Evolutionary conservation across 208 protist genomes (phyloP).

Genomic region (Crithidia sp.): DNA sequence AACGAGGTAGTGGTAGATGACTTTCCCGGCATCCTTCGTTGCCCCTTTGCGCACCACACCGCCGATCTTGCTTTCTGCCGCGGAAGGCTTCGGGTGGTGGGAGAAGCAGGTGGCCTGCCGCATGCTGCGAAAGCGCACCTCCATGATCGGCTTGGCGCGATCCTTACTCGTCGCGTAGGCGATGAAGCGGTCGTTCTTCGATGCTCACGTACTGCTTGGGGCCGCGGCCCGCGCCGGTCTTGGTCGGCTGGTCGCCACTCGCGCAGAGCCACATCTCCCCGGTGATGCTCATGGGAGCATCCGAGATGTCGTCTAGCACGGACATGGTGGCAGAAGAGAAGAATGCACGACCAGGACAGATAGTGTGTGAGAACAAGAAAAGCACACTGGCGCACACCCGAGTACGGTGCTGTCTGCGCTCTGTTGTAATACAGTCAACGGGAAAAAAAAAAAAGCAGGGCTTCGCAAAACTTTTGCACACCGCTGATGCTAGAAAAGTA

Average conservation of each 20-base stretch:
- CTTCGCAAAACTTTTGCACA: no score
- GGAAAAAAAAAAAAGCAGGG: no score
- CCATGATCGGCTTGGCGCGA: slow-evolving; percentile 57
- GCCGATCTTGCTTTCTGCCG: not conserved
- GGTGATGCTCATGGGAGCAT: slow-evolving; percentile 70
- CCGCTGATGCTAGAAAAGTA: no score
- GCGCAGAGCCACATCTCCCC: slow-evolving; percentile 84
- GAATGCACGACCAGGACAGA: no score
- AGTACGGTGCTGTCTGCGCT: no score
- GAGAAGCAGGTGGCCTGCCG: slow-evolving; percentile 76
- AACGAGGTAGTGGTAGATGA: slow-evolving; percentile 80
- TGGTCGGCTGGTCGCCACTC: slow-evolving; percentile 62
- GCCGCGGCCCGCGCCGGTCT: slow-evolving; percentile 70
- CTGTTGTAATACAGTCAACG: no score
- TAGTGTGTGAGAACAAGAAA: no score
- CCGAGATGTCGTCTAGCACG: slow-evolving; percentile 40
- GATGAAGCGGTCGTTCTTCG: slow-evolving; percentile 67
- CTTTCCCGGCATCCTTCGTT: slow-evolving; percentile 6
- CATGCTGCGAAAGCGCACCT: slow-evolving; percentile 79
- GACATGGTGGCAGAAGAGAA: slow-evolving; percentile 1
- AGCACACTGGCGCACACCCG: no score
- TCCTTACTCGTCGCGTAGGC: slow-evolving; percentile 68
- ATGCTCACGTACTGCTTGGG: slow-evolving; percentile 78
- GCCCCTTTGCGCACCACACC: slow-evolving; percentile 7
- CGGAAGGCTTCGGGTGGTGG: slow-evolving; percentile 56